Conservation (phyloP, 345 rosid species). For the Erucastrum elatum region DNA sequence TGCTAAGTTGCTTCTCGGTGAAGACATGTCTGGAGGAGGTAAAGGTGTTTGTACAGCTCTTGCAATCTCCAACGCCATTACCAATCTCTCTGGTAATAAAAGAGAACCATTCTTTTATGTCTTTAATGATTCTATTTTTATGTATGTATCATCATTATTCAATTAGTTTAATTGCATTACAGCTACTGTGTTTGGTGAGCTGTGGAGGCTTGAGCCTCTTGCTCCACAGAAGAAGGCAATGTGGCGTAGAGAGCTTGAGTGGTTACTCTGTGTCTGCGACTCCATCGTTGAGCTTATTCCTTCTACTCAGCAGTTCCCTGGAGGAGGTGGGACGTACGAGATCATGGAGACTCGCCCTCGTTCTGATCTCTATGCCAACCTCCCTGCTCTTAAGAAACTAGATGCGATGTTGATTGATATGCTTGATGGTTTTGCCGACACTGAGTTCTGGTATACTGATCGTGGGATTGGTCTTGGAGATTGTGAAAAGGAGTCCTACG, state of each 20-base stretch:
- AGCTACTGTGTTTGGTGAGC: conserved; percentile 95
- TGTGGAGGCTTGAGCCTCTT: conserved; percentile 95
- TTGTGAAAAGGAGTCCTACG: conserved; percentile 47
- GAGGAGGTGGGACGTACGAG: conserved; percentile 92
- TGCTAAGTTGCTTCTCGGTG: conserved; percentile 93
- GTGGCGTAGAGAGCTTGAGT: conserved; percentile 97
- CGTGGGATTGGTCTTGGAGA: conserved; percentile 78
- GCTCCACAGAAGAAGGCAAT: conserved; percentile 77
- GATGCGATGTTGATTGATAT: conserved; percentile 82
- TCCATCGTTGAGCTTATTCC: conserved; percentile 97
- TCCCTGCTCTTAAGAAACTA: conserved; percentile 96
- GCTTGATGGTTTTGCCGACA: conserved; percentile 75
- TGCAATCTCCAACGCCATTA: conserved; percentile 96
- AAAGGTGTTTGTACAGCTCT: conserved; percentile 98
- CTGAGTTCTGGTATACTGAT: conserved; percentile 90
- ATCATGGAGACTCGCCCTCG: conserved; percentile 89
- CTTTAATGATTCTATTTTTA: not conserved
- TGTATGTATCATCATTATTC: not conserved
- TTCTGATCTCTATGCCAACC: conserved; percentile 81
- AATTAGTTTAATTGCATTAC: conserved; percentile 11
- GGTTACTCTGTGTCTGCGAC: conserved; percentile 91
- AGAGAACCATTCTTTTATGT: not conserved
- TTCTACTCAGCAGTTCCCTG: conserved; percentile 84
- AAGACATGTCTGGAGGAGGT: conserved; percentile 99
- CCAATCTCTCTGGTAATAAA: conserved; percentile 85